Evolutionary conservation across 169 alveolate genomes (phyloP).

Genomic region (Cystoisospora suis): DNA sequence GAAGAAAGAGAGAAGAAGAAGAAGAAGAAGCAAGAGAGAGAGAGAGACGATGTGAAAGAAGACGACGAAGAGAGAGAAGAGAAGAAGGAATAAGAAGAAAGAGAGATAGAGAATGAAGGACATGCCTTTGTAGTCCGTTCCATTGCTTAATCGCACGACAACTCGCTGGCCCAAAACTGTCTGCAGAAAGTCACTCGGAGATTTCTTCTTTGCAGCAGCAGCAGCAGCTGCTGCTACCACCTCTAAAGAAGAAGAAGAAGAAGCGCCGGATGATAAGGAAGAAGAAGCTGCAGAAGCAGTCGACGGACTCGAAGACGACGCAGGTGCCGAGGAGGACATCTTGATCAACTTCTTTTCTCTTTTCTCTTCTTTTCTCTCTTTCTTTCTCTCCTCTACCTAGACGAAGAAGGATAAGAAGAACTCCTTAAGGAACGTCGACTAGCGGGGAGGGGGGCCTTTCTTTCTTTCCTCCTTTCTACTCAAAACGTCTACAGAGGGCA

Average conservation of each 20-base stretch:
- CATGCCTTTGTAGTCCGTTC: constrained; percentile 62
- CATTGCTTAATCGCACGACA: constrained; percentile 63
- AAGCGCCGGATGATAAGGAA: too few relatives aligned
- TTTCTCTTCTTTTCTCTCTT: neutral
- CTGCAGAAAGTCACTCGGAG: constrained; percentile 68
- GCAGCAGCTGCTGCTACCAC: constrained; percentile 42
- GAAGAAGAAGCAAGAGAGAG: neutral
- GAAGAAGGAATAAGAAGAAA: neutral
- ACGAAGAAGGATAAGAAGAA: too few relatives aligned
- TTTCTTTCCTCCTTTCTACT: neutral
- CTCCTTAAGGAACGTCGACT: too few relatives aligned
- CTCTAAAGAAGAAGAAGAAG: neutral
- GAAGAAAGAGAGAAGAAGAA: neutral
- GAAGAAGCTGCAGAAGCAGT: too few relatives aligned
- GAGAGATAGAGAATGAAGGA: neutral
- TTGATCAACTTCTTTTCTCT: neutral
- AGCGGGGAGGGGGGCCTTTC: too few relatives aligned
- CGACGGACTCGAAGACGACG: too few relatives aligned
- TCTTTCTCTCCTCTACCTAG: neutral
- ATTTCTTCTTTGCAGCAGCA: constrained; percentile 42
- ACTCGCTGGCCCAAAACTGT: constrained; percentile 60
- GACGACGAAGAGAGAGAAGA: neutral
- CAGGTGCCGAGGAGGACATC: too few relatives aligned
- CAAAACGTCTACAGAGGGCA: too few relatives aligned
- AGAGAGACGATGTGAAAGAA: neutral